Base-by-base conservation (phyloP, 495 filamentous ascomycete species). In the Aspergillus bridgeri region DNA sequence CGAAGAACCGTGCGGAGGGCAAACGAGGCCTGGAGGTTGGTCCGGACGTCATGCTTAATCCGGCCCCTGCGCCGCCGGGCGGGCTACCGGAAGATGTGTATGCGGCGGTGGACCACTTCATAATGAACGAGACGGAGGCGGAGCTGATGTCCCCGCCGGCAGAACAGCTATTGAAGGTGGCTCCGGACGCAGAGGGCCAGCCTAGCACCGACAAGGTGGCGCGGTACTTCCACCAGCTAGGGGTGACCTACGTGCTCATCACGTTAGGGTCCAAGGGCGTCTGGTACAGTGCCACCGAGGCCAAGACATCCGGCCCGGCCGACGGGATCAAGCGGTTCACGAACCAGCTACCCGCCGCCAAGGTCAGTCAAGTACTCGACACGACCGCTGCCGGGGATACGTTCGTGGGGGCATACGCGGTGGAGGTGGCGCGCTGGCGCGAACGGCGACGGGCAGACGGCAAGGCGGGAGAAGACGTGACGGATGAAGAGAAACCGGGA, bases 341-440 rank as follows among this genome's bases (percentile, higher is more conserved):
- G 9, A 68, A 74, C 42, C 62, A 80, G 54, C 63, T 78, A 6
- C 74, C 72, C 17, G 86, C 84, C 9, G 80, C 78, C 61, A 84
- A 79, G 66, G 83, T 80, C 59, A 75, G 65, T 63, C 83, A 79
- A 54, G 93, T 96, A 20, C 81, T 96, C 6, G 94, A 98, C 74
- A 98, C 93, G 6, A 98, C 94, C 5, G 93, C 87, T 0, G 94
- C 93, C 17, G 94, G 94, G 0, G 94, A 98, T 70, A 96, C 93
- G 5, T 98, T 96, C 72, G 90, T 95, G 3, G 94, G 94, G 3
- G 84, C 79, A 42, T 96, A 96, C 74, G 89, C 92, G 4, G 83
- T 92, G 19, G 79, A 81, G 50, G 79, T 87, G 22, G 75, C 73
- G 51, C 64, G 67, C 43, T 76, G 71, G 75, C 74, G 73, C 25